These are phyloP conservation scores for Dendrocalamus latiflorus DNA, from an alignment of 202 grass and related monocot species.

Conservation along the genomic window DNA sequence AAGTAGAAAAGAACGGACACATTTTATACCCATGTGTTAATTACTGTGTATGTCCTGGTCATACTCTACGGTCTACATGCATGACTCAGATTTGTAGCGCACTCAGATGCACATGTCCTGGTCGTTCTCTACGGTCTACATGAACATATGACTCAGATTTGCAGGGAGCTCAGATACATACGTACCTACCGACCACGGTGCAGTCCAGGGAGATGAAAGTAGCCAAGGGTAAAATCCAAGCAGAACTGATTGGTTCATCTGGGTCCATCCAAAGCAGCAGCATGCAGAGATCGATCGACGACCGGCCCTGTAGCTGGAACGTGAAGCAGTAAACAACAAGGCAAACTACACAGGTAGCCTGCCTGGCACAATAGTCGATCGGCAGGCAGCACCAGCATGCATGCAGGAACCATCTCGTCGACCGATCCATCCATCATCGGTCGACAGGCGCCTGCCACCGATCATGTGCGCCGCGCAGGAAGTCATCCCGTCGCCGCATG, in stretches of 20 bases:
- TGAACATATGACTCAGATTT: not conserved
- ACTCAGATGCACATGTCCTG: conserved; percentile 6
- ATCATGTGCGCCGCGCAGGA: conserved; percentile 43
- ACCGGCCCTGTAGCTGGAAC: conserved; percentile 27
- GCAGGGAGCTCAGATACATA: not conserved
- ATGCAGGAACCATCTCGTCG: conserved; percentile 36
- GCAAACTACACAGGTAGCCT: conserved; percentile 25
- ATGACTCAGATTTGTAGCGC: conserved; percentile 20
- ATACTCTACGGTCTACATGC: conserved; percentile 9
- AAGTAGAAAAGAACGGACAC: no score
- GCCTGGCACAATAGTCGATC: not conserved
- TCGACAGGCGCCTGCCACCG: conserved; percentile 22
- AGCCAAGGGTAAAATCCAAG: conserved; percentile 39
- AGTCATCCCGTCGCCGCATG: not conserved
- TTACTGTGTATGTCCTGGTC: not conserved
- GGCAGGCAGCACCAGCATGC: conserved; percentile 7
- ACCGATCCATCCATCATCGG: not conserved
- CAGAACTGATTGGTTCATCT: conserved; percentile 40
- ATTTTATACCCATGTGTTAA: not conserved
- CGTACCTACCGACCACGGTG: conserved; percentile 2
- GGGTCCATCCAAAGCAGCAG: not conserved
- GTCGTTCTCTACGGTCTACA: not conserved
- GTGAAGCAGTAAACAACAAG: conserved; percentile 39
- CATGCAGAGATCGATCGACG: not conserved
- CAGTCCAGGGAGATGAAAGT: conserved; percentile 6